Evolutionary conservation across 192 early-diverging fungal species (phyloP).

Genomic region (Mortierella hygrophila): DNA sequence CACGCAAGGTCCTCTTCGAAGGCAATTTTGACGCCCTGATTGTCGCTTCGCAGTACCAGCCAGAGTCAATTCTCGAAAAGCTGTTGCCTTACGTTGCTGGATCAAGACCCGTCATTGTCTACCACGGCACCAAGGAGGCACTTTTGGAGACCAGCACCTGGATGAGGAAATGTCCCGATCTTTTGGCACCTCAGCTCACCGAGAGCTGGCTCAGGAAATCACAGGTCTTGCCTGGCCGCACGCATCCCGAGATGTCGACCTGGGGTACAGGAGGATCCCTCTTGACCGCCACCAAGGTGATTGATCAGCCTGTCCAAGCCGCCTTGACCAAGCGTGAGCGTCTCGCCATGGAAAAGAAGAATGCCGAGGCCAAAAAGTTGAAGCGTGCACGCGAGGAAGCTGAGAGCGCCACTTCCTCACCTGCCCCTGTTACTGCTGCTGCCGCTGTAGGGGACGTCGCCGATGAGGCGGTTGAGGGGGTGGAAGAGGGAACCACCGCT

Average conservation of each 20-base stretch:
- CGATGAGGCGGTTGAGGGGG: neutral
- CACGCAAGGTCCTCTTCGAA: constrained; percentile 63
- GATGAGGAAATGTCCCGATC: constrained; percentile 77
- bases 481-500: neutral
- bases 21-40: constrained; percentile 84
- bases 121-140: constrained; percentile 77
- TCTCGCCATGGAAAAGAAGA: constrained; percentile 42
- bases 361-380: constrained; percentile 45
- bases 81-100: constrained; percentile 83
- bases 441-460: neutral
- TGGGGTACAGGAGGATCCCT: constrained; percentile 80
- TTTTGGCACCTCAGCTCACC: constrained; percentile 86
- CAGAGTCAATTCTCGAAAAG: constrained; percentile 77
- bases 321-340: constrained; percentile 51
- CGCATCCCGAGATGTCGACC: constrained; percentile 84
- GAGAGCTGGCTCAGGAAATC: constrained; percentile 95
- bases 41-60: constrained; percentile 83
- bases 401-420: constrained; percentile 1
- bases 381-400: constrained; percentile 41
- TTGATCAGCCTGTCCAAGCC: constrained; percentile 57
- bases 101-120: constrained; percentile 89
- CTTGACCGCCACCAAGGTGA: constrained; percentile 72
- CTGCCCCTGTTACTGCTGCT: neutral
- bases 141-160: constrained; percentile 71
- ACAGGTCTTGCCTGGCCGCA: constrained; percentile 84